Percentiles rank a stretch among this genome's conserved stretches.
Conservation (phyloP, 495 filamentous ascomycete species). For the Penicillium arizonense region DNA sequence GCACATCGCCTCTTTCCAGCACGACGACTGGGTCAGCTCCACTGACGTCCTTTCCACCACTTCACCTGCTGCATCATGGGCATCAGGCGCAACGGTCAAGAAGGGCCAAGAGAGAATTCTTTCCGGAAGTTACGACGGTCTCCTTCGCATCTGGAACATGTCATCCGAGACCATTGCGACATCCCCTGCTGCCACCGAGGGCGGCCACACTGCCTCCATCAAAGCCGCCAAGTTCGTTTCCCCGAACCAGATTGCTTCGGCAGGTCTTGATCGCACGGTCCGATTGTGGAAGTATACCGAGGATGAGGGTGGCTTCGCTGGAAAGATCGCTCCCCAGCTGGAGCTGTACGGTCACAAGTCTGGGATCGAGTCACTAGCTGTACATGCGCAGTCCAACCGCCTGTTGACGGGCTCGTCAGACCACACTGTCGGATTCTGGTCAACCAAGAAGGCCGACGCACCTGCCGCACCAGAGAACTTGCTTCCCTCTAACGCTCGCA, state of each 20-base stretch:
- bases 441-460: constrained; percentile 66
- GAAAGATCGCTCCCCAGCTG: constrained; percentile 68
- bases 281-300: constrained; percentile 86
- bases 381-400: constrained; percentile 70
- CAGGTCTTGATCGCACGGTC: constrained; percentile 77
- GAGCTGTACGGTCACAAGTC: constrained; percentile 85
- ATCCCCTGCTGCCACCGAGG: constrained; percentile 57
- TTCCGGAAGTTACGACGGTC: constrained; percentile 87
- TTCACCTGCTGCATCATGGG: constrained; percentile 60
- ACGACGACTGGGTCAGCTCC: constrained; percentile 94
- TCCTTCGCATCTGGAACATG: constrained; percentile 84
- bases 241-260: constrained; percentile 70
- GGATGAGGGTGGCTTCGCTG: constrained; percentile 54
- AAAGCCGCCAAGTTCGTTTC: constrained; percentile 81
- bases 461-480: constrained; percentile 66
- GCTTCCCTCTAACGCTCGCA: constrained; percentile 58
- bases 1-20: constrained; percentile 83
- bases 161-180: constrained; percentile 75
- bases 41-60: constrained; percentile 78
- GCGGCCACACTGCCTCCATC: constrained; percentile 72
- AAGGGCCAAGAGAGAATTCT: constrained; percentile 68
- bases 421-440: constrained; percentile 81
- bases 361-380: constrained; percentile 71
- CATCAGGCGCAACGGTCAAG: constrained; percentile 33
- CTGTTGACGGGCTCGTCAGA: constrained; percentile 83